Evolutionary conservation across 805 yeast species (phyloP), one percentile per base, ranked within the genome.

Genomic region (Wickerhamomyces ciferrii): DNA sequence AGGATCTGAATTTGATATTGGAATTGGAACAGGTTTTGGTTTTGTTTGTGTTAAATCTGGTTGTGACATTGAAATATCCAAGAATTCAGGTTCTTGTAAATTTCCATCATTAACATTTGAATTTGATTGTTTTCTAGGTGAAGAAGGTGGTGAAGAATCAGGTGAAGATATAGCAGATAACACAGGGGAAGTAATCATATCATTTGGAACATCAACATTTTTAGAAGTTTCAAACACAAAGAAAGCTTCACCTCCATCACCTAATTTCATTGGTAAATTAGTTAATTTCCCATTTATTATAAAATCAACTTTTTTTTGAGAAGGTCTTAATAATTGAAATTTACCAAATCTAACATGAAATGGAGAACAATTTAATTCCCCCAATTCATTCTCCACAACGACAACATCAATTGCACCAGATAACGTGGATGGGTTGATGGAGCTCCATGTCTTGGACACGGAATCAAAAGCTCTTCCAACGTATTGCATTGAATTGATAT

Each of bases 231-330:
- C 96, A 68, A 94, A 92, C 38, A 94, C 98, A 61, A 94, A 94
- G 62, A 90, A 90, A 0, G 98, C 99, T 65, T 94, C 99, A 14
- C 99, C 99, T 8, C 95, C 96, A 50, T 94, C 99, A 15, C 97
- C 96, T 40, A 94, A 70, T 64, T 94, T 94, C 98, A 94, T 94
- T 9, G 96, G 97, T 42, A 92, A 69, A 54, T 87, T 83, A 0
- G 95, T 85, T 41, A 81, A 74, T 49, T 76, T 76, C 34, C 85
- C 97, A 66, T 94, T 94, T 36, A 94, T 95, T 38, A 80, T 76
- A 53, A 94, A 83, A 47, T 86, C 95, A 45, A 92, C 96, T 62
- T 88, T 91, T 71, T 92, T 94, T 65, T 94, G 97, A 18, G 96
- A 87, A 14, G 99, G 99, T 60, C 96, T 81, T 49, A 94, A 71